Conservation (phyloP, 2,329 filamentous ascomycete genomes). For the Aspergillus ibericus region DNA sequence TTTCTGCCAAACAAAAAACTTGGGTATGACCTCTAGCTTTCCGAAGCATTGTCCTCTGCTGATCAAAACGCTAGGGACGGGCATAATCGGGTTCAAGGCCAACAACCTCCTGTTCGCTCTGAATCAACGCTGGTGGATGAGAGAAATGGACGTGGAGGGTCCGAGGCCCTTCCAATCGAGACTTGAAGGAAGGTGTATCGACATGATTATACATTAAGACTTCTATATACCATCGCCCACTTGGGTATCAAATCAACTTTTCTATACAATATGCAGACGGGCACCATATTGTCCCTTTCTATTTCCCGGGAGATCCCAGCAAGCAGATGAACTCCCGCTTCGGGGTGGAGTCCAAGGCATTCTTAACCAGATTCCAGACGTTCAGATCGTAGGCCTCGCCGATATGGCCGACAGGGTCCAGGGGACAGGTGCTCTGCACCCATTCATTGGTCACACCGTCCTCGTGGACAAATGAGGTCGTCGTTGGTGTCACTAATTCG, state of each 20-base stretch:
- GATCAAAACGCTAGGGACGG: conserved; percentile 15
- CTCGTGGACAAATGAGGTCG: conserved; percentile 35
- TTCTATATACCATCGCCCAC: neutral
- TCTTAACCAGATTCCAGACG: conserved; percentile 41
- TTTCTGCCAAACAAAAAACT: conserved; percentile 30
- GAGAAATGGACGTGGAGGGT: neutral
- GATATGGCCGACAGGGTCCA: conserved; percentile 40
- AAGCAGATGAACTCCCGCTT: conserved; percentile 29
- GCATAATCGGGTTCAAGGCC: conserved; percentile 21
- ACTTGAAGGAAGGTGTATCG: neutral
- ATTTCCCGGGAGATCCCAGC: conserved; percentile 32
- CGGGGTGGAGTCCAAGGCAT: conserved; percentile 33
- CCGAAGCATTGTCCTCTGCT: neutral
- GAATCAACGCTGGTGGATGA: conserved; percentile 9
- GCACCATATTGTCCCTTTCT: neutral
- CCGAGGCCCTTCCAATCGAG: neutral
- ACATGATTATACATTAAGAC: conserved; percentile 7
- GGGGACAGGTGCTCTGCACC: conserved; percentile 33
- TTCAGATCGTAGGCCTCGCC: conserved; percentile 41
- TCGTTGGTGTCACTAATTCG: conserved; percentile 37
- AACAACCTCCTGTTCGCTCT: neutral
- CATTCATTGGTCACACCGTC: conserved; percentile 33
- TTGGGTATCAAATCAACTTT: neutral
- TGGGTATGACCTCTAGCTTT: conserved; percentile 17
- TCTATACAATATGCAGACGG: neutral